phyloP scores from a whole-genome alignment of 495 filamentous ascomycete species.

The Cercophora scortea region DNA sequence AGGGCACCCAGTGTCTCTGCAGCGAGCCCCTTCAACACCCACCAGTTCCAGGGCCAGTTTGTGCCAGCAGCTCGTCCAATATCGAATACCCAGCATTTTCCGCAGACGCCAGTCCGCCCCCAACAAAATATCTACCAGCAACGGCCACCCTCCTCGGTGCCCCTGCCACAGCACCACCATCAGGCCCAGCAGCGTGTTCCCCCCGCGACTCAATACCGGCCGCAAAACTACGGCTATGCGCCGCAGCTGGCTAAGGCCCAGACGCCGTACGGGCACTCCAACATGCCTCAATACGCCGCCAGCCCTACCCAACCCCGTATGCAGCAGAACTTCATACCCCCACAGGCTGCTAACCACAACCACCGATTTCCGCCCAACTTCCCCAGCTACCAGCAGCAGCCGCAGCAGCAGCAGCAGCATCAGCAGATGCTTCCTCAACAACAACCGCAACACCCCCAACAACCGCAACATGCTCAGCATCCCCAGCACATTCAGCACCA shows the following conservation, averaged over 20 bases:
- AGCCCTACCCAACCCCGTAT: slow-evolving; percentile 30
- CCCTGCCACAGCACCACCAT: slow-evolving; percentile 25
- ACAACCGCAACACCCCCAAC: slow-evolving; percentile 9
- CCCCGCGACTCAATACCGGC: slow-evolving; percentile 26
- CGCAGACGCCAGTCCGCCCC: slow-evolving; percentile 33
- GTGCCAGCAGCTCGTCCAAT: slow-evolving; percentile 30
- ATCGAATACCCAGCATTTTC: slow-evolving; percentile 31
- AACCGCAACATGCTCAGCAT: slow-evolving; percentile 21
- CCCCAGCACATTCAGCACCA: slow-evolving; percentile 24
- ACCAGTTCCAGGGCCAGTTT: slow-evolving; percentile 29
- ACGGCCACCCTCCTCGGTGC: slow-evolving; percentile 20
- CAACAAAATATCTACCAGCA: slow-evolving; percentile 27
- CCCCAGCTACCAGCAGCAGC: slow-evolving; percentile 23
- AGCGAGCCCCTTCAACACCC: slow-evolving; percentile 21
- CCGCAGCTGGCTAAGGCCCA: slow-evolving; percentile 29
- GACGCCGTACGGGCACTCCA: slow-evolving; percentile 30
- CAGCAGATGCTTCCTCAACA: slow-evolving; percentile 16
- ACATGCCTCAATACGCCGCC: slow-evolving; percentile 28
- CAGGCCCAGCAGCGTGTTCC: slow-evolving; percentile 18
- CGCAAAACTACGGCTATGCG: slow-evolving; percentile 21
- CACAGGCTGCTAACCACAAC: slow-evolving; percentile 18
- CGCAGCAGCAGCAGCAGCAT: slow-evolving; percentile 20
- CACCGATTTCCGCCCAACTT: slow-evolving; percentile 21
- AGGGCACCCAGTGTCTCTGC: slow-evolving; percentile 31
- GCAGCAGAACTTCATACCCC: slow-evolving; percentile 20